Conservation (phyloP, 1,284 basidiomycete genomes). For the Ustilago curta region DNA sequence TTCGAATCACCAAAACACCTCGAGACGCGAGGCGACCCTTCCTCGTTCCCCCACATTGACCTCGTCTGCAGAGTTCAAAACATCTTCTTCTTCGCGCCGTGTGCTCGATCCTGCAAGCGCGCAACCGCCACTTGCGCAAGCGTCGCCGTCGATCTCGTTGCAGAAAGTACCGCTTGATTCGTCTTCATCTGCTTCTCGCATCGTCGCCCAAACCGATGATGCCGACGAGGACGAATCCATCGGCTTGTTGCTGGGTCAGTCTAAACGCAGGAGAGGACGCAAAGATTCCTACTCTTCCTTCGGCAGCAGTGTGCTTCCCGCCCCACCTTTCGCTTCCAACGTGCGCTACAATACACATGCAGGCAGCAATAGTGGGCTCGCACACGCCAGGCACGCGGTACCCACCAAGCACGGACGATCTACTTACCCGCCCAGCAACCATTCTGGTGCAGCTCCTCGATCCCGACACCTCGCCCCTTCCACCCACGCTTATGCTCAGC, state of each 20-base stretch:
- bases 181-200: conserved; percentile 17
- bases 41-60: conserved; percentile 8
- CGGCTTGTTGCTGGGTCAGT: conserved; percentile 37
- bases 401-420: conserved; percentile 28
- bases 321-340: conserved; percentile 24
- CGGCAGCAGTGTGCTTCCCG: conserved; percentile 50
- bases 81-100: conserved; percentile 24
- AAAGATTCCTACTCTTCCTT: conserved; percentile 53
- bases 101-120: conserved; percentile 1
- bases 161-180: conserved; percentile 7
- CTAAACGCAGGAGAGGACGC: conserved; percentile 33
- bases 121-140: not conserved
- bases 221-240: conserved; percentile 43
- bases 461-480: conserved; percentile 30
- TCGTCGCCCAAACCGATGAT: conserved; percentile 7
- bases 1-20: not conserved
- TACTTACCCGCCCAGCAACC: conserved; percentile 45
- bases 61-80: conserved; percentile 18
- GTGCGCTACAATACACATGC: conserved; percentile 22
- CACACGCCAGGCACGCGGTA: conserved; percentile 4
- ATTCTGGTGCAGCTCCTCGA: conserved; percentile 31
- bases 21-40: conserved; percentile 9
- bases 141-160: conserved; percentile 16
- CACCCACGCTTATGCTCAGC: conserved; percentile 14
- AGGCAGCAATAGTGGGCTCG: conserved; percentile 15